Percentiles rank a stretch among this genome's conserved stretches.
phyloP scores from a whole-genome alignment of 768 basidiomycete genomes.

The Polyporus arcularius region DNA sequence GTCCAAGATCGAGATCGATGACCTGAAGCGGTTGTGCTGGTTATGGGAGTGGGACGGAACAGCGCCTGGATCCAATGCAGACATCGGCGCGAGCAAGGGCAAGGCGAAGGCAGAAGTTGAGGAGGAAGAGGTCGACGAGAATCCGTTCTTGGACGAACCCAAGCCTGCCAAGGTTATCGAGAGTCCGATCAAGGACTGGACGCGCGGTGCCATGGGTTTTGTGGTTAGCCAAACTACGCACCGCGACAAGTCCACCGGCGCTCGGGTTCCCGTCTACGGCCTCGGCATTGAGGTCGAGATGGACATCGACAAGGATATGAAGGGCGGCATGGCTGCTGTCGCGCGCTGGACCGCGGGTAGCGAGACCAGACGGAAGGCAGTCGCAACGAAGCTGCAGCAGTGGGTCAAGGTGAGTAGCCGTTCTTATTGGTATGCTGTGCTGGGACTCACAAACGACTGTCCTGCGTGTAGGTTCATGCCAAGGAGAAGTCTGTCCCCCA shows the following conservation, averaged over 20 bases:
- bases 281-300: constrained; percentile 88
- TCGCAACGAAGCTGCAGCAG: constrained; percentile 57
- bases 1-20: constrained; percentile 64
- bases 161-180: constrained; percentile 32
- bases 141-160: constrained; percentile 53
- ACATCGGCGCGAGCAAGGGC: constrained; percentile 3
- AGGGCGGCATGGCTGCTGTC: constrained; percentile 84
- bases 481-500: constrained; percentile 46
- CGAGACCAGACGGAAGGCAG: constrained; percentile 59
- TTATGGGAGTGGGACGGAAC: constrained; percentile 85
- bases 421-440: neutral
- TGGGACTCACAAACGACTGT: neutral
- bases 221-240: constrained; percentile 73
- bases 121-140: constrained; percentile 29
- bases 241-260: constrained; percentile 62
- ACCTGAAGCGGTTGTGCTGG: constrained; percentile 80
- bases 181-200: constrained; percentile 60
- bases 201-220: constrained; percentile 78
- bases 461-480: constrained; percentile 50
- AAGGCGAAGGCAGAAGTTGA: constrained; percentile 7
- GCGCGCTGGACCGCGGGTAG: constrained; percentile 81
- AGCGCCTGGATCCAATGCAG: constrained; percentile 32
- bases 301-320: constrained; percentile 79
- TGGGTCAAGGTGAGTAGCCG: constrained; percentile 60
- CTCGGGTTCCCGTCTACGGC: constrained; percentile 78